These are phyloP conservation scores for Alternaria consortialis DNA, from an alignment of 2,329 filamentous ascomycete genomes.

Conservation along the genomic window DNA sequence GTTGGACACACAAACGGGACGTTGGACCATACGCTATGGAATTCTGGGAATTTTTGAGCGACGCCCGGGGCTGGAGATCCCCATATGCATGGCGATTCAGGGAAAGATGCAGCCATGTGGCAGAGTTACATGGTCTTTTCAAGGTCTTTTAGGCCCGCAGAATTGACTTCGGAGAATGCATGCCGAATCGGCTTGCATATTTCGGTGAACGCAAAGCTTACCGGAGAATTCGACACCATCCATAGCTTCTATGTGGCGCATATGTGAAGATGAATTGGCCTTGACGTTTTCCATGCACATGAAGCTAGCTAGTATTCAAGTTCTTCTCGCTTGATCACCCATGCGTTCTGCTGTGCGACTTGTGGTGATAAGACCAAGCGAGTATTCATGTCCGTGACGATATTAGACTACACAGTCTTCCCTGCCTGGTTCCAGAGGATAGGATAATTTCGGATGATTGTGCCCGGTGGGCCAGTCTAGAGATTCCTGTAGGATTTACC, in stretches of 20 bases:
- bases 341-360: not conserved
- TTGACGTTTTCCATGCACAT: not conserved
- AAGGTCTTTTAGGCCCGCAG: not conserved
- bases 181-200: not conserved
- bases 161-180: not conserved
- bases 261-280: not conserved
- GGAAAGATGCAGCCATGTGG: not conserved
- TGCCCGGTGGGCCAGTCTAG: not conserved
- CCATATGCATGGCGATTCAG: not conserved
- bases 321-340: not conserved
- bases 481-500: not conserved
- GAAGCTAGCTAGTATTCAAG: not conserved
- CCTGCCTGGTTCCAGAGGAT: not conserved
- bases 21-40: not conserved
- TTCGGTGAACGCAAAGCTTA: not conserved
- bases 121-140: not conserved
- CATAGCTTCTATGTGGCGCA: not conserved
- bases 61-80: not conserved
- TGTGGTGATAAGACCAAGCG: not conserved
- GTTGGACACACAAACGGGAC: not conserved
- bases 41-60: not conserved
- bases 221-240: not conserved
- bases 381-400: not conserved
- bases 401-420: not conserved
- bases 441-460: not conserved